Base-by-base conservation (phyloP, 1,284 basidiomycete genomes). In the Apiotrichum laibachii region DNA sequence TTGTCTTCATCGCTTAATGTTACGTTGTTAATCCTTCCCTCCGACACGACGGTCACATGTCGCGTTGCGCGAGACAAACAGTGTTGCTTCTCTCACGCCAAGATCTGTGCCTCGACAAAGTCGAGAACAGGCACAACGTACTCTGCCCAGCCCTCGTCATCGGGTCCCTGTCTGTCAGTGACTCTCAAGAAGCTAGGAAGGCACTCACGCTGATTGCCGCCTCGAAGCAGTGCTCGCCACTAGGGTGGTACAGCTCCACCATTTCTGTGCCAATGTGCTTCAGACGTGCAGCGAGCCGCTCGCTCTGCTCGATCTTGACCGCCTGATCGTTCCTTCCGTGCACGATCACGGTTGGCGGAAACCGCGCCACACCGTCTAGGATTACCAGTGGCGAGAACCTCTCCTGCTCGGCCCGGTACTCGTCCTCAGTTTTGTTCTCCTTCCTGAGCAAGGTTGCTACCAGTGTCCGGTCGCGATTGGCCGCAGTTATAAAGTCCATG, bases 301-400 rank as follows among this genome's bases (percentile, higher is more conserved):
- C 21, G 34, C 61, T 57, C 53, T 68, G 67, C 22, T 52, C 47
- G n/a, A 67, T 48, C 11, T 60, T 59, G 21, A 67, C 69, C 13
- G 56, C 22, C 21, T 15, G 13, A 48, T 70, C 69, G 18, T 13
- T 48, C 11, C 43, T 51, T 1, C 68, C 67, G 35, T 68, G 67
- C 13, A 70, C n/a, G 33, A 70, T 46, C 50, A 59, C 58, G 7
- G 64, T 68, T 1, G 68, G 65, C 18, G 68, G 68, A 40, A 64
- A 70, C 1, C 39, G n/a, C 26, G 7, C 13, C 48, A 21, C 37
- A 6, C 8, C n/a, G 10, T 16, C 19, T 9, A 49, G 16, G 1
- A 40, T 21, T 7, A n/a, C 15, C 2, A 55, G 34, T 18, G 53
- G 22, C 6, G 5, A 5, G 18, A 33, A 40, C 5, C 12, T n/a